Evolutionary conservation across 495 filamentous ascomycete species (phyloP), one percentile per base, ranked within the genome.

Genomic region (Neurospora hispaniola): DNA sequence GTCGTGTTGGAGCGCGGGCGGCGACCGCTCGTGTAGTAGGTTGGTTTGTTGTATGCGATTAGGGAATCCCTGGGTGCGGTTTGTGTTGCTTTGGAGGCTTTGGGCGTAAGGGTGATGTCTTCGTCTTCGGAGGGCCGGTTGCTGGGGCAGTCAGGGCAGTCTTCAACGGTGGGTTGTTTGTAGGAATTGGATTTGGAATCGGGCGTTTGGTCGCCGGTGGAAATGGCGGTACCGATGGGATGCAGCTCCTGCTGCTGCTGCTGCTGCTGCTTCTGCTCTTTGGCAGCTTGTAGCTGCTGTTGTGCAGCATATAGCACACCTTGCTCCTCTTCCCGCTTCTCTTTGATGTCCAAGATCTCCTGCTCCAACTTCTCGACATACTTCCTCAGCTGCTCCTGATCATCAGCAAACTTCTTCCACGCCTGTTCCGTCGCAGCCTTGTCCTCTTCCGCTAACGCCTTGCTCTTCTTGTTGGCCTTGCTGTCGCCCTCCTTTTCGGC

Each of bases 351-450:
- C 16, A 39, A 69, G 38, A 78, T 48, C 41, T 71, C 74, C 6
- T 70, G 40, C 69, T 78, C 75, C n/a, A 78, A 69, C 16, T 54
- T 41, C 73, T 77, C 75, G 20, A 78, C 72, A 42, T 77, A 78
- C 8, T 44, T n/a, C 35, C 75, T 70, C 43, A 78, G 68, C 27
- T 46, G 68, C 31, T 74, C 71, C 31, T 74, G 41, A 31, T 78
- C 73, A n/a, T 69, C 40, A 4, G 70, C 42, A 18, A 78, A 76
- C 69, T 73, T 72, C 40, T 71, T 31, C 74, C 76, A 76, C 18
- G 71, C 69, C 27, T 70, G 70, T 62, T 62, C 54, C 0, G 38
- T 74, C 18, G 72, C 73, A 3, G 66, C 73, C 2, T 42, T 62
- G 39, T 72, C 70, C 38, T 74, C 42, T 16, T 35, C n/a, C 9